Percentiles rank a stretch among this genome's conserved stretches.
phyloP scores from a whole-genome alignment of 345 rosid species.

The Bretschneidera sinensis region DNA sequence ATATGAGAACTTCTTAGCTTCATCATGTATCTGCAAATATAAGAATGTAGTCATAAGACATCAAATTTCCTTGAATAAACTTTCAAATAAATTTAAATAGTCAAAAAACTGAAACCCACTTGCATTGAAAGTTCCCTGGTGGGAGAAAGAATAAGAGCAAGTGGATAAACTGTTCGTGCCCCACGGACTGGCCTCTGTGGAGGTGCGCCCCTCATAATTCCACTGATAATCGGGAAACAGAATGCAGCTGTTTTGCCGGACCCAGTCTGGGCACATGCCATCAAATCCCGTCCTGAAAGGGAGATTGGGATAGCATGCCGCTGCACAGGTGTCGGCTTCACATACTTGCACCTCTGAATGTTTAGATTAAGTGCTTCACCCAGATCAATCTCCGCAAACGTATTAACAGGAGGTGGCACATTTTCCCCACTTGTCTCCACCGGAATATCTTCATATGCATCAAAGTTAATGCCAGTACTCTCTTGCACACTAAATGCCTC shows the following conservation, averaged over 20 bases:
- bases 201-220: conserved; percentile 70
- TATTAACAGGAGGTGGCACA: conserved; percentile 84
- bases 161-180: conserved; percentile 76
- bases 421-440: conserved; percentile 96
- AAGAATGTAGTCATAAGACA: not conserved
- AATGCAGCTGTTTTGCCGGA: conserved; percentile 99
- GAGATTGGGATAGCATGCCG: conserved; percentile 89
- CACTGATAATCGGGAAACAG: conserved; percentile 91
- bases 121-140: conserved; percentile 95
- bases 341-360: conserved; percentile 89
- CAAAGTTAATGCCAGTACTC: conserved; percentile 78
- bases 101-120: conserved; percentile 44
- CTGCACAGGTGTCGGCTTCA: conserved; percentile 96
- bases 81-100: too few relatives aligned
- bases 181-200: conserved; percentile 85
- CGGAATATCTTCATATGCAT: conserved; percentile 96
- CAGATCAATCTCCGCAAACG: conserved; percentile 88
- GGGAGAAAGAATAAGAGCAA: conserved; percentile 95
- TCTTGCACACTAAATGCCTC: conserved; percentile 55
- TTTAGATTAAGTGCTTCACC: conserved; percentile 85
- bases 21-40: conserved; percentile 84
- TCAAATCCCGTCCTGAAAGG: conserved; percentile 79
- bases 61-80: not conserved
- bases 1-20: conserved; percentile 91
- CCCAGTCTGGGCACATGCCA: conserved; percentile 99